Base-by-base conservation (phyloP, 345 rosid species). In the Gossypium raimondii region DNA sequence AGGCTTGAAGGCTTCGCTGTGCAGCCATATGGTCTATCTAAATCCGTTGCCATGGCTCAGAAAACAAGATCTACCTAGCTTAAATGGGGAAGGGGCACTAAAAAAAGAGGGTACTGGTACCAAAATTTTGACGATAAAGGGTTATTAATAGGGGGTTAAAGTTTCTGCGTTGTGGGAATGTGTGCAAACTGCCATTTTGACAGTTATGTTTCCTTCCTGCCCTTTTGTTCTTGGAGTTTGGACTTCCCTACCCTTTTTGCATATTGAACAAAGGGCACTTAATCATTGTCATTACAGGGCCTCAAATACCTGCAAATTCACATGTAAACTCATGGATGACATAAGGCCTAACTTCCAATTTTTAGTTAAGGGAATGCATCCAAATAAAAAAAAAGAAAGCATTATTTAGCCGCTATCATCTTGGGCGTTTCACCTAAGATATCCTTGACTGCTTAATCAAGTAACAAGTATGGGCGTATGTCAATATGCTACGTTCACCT, bases 1-100 rank as follows among this genome's bases (percentile, higher is more conserved):
- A 89, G 78, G 58, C 84, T 74, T 9, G 92, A 75, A 51, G 89
- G 77, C 73, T 47, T 80, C 55, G 61, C 44, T 53, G n/a, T 38
- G 77, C 74, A 76, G 58, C 76, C 73, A 65, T 81, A 77, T 17
- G 48, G 62, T 9, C 77, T 62, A 18, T 47, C 63, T 24, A 77
- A 64, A 7, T 52, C 71, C 12, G 55, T 67, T 22, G 71, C 55
- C 71, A 45, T 67, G 65, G 43, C 29, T 27, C 65, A 60, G n/a
- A 27, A 60, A 60, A 27, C 64, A 25, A 27, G 17, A 60, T 60
- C 44, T 27, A 60, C 65, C 44, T 60, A 13, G 55, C 38, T 38
- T 24, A 18, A 59, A 52, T 41, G 51, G 62, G 44, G 9, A 17
- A 50, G 14, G n/a, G 51, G 17, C 41, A 56, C 17, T 38, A n/a